These are phyloP conservation scores for Fomitopsis pinicola DNA, from an alignment of 1,284 basidiomycete genomes.

Conservation along the genomic window DNA sequence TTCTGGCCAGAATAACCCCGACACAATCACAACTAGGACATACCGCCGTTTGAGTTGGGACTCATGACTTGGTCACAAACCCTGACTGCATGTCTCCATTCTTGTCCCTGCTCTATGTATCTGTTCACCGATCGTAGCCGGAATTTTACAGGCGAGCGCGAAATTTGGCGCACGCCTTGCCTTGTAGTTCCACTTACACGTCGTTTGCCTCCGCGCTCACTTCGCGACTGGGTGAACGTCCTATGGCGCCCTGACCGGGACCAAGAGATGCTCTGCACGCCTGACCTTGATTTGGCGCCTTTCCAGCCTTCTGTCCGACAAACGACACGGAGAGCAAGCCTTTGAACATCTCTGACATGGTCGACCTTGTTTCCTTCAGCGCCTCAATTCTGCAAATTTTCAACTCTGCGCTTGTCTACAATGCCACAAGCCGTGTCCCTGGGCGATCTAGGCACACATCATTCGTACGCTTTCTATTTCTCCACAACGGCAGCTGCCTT, in stretches of 20 bases:
- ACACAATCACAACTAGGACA: too few relatives aligned
- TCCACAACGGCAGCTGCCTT: background rate
- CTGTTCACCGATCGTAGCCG: background rate
- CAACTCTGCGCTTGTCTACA: background rate
- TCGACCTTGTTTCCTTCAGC: background rate
- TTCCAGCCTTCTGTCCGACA: background rate
- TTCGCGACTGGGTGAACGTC: background rate
- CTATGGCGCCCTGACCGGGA: background rate
- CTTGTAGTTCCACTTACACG: background rate
- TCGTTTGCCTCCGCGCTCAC: background rate
- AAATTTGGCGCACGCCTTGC: background rate
- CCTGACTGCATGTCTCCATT: too few relatives aligned
- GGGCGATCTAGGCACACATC: background rate
- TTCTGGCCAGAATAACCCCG: too few relatives aligned
- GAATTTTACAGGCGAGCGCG: background rate
- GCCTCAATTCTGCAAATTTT: too few relatives aligned
- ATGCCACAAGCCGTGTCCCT: background rate
- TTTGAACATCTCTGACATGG: background rate
- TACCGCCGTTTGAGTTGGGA: too few relatives aligned
- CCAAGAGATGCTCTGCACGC: background rate
- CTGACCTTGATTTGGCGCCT: background rate
- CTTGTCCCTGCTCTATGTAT: too few relatives aligned
- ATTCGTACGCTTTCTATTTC: background rate
- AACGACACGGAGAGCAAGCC: background rate
- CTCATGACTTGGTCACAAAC: too few relatives aligned